These are phyloP conservation scores for Amaranthus palmeri DNA, from an alignment of 148 eudicot species.

Conservation along the genomic window DNA sequence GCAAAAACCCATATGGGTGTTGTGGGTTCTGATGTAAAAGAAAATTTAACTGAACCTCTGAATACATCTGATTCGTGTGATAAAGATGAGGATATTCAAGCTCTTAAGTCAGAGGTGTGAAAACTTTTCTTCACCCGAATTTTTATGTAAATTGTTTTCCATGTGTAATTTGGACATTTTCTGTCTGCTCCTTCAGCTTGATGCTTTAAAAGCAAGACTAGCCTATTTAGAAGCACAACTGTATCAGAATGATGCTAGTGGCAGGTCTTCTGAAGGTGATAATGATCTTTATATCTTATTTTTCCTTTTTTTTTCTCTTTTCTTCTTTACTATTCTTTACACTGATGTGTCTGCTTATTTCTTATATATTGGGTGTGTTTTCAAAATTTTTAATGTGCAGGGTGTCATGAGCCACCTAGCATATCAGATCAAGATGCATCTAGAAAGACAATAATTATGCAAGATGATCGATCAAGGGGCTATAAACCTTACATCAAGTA, in stretches of 20 bases:
- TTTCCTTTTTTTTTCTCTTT: not conserved
- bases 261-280: slow-evolving; percentile 20
- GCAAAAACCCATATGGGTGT: slow-evolving; percentile 4
- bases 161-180: not conserved
- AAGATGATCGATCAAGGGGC: slow-evolving; percentile 35
- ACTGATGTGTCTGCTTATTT: slow-evolving; percentile 9
- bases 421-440: slow-evolving; percentile 33
- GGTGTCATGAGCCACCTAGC: slow-evolving; percentile 25
- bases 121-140: slow-evolving; percentile 8
- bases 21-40: slow-evolving; percentile 19
- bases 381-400: slow-evolving; percentile 23
- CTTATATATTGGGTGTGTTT: not conserved
- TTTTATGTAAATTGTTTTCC: slow-evolving; percentile 5
- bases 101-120: slow-evolving; percentile 64
- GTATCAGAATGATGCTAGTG: slow-evolving; percentile 34
- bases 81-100: slow-evolving; percentile 35
- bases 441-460: slow-evolving; percentile 28
- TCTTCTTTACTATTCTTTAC: slow-evolving; percentile 1
- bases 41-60: slow-evolving; percentile 24
- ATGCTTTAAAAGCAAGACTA: slow-evolving; percentile 48
- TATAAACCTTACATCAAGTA: slow-evolving; percentile 71
- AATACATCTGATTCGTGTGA: slow-evolving; percentile 26
- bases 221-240: slow-evolving; percentile 49
- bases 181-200: slow-evolving; percentile 40
- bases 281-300: not conserved